Evolutionary conservation across 2,329 filamentous ascomycete species (phyloP), one percentile per base, ranked within the genome.

Genomic region (Pseudopithomyces maydicus): DNA sequence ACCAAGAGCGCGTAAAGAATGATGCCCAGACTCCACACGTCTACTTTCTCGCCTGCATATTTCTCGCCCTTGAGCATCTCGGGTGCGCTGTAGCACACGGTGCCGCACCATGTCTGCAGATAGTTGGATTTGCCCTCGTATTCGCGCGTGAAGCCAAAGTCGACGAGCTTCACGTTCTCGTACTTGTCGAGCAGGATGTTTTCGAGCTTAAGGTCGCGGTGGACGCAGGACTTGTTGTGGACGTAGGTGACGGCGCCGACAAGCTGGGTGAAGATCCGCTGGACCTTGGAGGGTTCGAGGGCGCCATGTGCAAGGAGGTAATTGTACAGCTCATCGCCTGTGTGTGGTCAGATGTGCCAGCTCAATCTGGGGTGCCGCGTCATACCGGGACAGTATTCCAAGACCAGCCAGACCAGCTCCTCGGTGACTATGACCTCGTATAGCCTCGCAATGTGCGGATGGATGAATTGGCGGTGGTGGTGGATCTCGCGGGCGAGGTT

Each of bases 361-460:
- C 20, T n/a, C 1, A n/a, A 15, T 38, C 7, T 12, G 17, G 22
- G 41, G 14, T 11, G 17, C 29, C 33, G 49, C 54, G 45, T 4
- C 58, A 48, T 85, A 92, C 91, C 93, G 61, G 91, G 89, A 78
- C 95, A 99, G 75, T 97, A 99, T 80, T 99, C 95, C 69, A 99
- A 81, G 29, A 96, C 95, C 71, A 99, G 84, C 95, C 95, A 99
- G 51, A 99, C 96, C 75, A 98, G 78, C 48, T 82, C 88, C 78
- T 99, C 95, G 1, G 95, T 99, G 61, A 99, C 93, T 68, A 99
- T 96, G 58, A 99, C 94, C 81, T 99, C 95, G 81, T 99, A 98
- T 20, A 99, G 82, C 49, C 95, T 87, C 44, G 95, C 93, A 69
- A 99, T 99, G 78, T 99, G 95, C 20, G 95, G 95, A 73, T 99